Evolutionary conservation across 2,329 filamentous ascomycete genomes (phyloP), one percentile per base, ranked within the genome.

Genomic region (Falciphora oryzae): DNA sequence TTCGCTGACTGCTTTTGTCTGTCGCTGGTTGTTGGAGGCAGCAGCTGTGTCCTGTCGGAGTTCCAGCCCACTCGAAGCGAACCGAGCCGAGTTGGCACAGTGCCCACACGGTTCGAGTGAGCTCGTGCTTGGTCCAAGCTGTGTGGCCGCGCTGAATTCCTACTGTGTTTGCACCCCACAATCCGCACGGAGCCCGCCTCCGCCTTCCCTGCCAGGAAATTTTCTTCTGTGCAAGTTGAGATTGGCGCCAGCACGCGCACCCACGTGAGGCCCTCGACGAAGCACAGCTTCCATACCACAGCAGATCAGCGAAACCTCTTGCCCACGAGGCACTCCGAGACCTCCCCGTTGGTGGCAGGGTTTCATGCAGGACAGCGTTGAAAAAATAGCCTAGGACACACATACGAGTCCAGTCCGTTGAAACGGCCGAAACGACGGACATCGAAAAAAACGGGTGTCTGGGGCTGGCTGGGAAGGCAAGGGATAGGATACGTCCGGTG

Each of bases 361-460:
- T 7, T 53, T n/a, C 44, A n/a, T n/a, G 44, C 18, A 53, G 44
- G 22, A 8, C 44, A 10, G 44, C 18, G 22, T 53, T n/a, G 44
- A n/a, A n/a, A n/a, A 53, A n/a, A n/a, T 2, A 53, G 6, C 44
- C 44, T n/a, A 22, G 44, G 22, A 53, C 44, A 53, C 4, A 18
- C 18, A 22, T 18, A n/a, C 44, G n/a, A 22, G 1, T 6, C 44
- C 44, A 50, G 44, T 50, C 44, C 18, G 44, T n/a, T n/a, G 44
- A n/a, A 53, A n/a, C 44, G 44, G 44, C 44, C 44, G 44, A 53
- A n/a, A 53, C 44, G 44, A n/a, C 44, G 44, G 44, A n/a, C 44
- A 53, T 53, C 44, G 44, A 53, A n/a, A 35, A 35, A 53, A n/a
- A n/a, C 44, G 18, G 32, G 44, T 53, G 44, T 22, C 44, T n/a